Conservation (phyloP, 2,329 filamentous ascomycete species). For the Cordyceps javanica region DNA sequence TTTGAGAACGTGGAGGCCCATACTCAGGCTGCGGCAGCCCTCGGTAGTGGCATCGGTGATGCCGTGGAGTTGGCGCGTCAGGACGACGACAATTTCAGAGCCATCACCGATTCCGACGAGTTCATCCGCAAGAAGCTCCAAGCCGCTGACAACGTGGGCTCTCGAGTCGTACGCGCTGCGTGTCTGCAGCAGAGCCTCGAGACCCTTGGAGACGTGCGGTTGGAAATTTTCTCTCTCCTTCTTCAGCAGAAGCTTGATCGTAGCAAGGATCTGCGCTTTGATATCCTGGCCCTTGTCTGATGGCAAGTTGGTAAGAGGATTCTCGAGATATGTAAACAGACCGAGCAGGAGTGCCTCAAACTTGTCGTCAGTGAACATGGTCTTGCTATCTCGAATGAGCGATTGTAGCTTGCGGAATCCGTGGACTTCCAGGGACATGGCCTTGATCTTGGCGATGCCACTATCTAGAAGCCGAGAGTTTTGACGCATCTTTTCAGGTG, state of each 20-base stretch:
- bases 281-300: constrained; percentile 64
- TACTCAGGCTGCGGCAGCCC: constrained; percentile 49
- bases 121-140: constrained; percentile 68
- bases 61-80: constrained; percentile 41
- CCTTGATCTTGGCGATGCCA: constrained; percentile 66
- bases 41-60: constrained; percentile 36
- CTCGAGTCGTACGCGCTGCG: constrained; percentile 61
- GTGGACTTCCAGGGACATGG: constrained; percentile 69
- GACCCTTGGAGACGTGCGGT: constrained; percentile 59
- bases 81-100: constrained; percentile 50
- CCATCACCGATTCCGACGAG: constrained; percentile 61
- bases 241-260: constrained; percentile 66
- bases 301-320: constrained; percentile 46
- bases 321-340: constrained; percentile 66
- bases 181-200: constrained; percentile 61
- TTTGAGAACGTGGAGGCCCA: constrained; percentile 58
- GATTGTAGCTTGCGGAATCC: constrained; percentile 75
- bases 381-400: constrained; percentile 60
- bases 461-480: constrained; percentile 62
- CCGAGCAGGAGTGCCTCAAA: constrained; percentile 63
- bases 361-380: constrained; percentile 58
- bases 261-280: constrained; percentile 67
- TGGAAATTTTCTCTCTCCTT: constrained; percentile 60
- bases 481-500: constrained; percentile 50
- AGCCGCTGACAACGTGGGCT: constrained; percentile 65